phyloP scores from a whole-genome alignment of 306 rosid genomes.

The Quercus engelmannii region DNA sequence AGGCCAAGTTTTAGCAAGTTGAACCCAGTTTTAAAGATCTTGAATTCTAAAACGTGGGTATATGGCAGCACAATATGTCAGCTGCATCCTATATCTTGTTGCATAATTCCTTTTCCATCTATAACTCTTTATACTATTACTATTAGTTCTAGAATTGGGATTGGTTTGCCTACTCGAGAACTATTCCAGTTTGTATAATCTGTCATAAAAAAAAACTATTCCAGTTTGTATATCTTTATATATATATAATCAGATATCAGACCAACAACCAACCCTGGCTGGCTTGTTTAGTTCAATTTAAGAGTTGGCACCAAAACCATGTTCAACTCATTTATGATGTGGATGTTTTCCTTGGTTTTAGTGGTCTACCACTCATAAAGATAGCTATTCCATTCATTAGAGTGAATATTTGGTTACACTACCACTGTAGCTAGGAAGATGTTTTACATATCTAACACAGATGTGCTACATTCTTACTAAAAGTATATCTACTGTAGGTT shows the following conservation, averaged over 20 bases:
- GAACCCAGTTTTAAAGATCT: background rate
- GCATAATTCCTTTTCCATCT: background rate
- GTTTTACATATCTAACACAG: background rate
- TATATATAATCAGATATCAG: background rate
- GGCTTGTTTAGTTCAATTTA: background rate
- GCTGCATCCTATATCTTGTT: background rate
- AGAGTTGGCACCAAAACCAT: background rate
- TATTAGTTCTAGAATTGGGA: background rate
- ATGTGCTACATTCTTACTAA: background rate
- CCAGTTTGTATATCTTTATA: background rate
- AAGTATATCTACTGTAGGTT: conserved; percentile 44
- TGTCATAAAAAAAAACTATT: background rate
- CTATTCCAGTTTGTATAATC: background rate
- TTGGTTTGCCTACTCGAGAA: background rate
- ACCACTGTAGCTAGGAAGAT: background rate
- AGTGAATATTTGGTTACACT: background rate
- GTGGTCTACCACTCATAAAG: background rate
- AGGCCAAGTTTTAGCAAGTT: background rate
- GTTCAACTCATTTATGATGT: background rate
- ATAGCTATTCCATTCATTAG: background rate
- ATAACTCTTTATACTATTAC: background rate
- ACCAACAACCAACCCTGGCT: background rate
- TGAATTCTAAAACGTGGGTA: background rate
- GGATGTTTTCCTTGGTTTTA: background rate
- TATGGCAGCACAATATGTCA: background rate